A percentile compares a stretch with the other conserved stretches of the same genome.
These are phyloP conservation scores for Phytophthora brassicae DNA, from an alignment of 352 stramenopile species.

Conservation along the genomic window DNA sequence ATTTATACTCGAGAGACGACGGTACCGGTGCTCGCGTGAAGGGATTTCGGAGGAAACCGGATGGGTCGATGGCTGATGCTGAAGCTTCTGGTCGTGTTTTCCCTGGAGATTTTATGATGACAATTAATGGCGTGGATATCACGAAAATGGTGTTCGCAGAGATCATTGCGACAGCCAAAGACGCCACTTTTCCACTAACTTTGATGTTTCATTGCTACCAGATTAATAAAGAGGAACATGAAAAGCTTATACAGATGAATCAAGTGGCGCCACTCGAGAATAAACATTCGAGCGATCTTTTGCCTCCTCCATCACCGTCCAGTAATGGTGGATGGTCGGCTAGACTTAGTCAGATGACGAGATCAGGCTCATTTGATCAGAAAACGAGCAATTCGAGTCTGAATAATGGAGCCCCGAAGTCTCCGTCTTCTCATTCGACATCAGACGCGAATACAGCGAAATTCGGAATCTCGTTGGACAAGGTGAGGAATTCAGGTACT, in stretches of 20 bases:
- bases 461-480: conserved; percentile 54
- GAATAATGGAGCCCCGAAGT: conserved; percentile 10
- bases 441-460: conserved; percentile 39
- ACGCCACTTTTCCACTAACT: conserved; percentile 63
- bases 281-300: conserved; percentile 26
- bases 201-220: conserved; percentile 60
- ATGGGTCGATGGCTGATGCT: conserved; percentile 53
- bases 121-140: conserved; percentile 64
- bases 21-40: conserved; percentile 73
- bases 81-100: conserved; percentile 60
- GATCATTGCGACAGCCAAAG: conserved; percentile 71
- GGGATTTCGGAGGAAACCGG: conserved; percentile 60
- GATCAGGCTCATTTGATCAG: conserved; percentile 62
- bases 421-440: conserved; percentile 16
- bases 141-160: conserved; percentile 56
- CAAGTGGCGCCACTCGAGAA: conserved; percentile 13
- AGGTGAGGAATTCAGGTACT: conserved; percentile 56
- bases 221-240: conserved; percentile 20
- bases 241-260: conserved; percentile 16
- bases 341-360: conserved; percentile 51
- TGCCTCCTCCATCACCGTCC: conserved; percentile 44
- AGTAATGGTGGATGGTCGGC: conserved; percentile 41
- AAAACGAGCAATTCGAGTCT: conserved; percentile 28
- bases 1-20: conserved; percentile 76
- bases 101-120: conserved; percentile 65